phyloP scores from a whole-genome alignment of 2,329 filamentous ascomycete genomes.

The Microdochium paspali region DNA sequence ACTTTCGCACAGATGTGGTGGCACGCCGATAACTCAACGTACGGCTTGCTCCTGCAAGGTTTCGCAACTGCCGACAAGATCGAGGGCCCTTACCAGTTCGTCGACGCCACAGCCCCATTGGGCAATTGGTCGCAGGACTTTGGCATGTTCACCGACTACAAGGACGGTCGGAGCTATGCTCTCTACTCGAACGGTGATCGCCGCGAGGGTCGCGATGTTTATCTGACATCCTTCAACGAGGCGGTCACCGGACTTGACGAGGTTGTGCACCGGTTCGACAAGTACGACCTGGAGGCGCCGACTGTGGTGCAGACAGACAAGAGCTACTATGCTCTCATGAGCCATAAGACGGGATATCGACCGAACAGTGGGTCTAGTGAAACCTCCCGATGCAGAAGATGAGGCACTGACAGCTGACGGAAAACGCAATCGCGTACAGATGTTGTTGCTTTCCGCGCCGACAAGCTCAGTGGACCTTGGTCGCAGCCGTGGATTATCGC shows the following conservation, averaged over 20 bases:
- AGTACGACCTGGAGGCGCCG: constrained; percentile 51
- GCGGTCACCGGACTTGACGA: constrained; percentile 40
- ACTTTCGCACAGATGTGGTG: constrained; percentile 35
- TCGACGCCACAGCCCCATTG: constrained; percentile 42
- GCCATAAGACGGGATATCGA: constrained; percentile 54
- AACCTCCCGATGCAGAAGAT: too few species aligned
- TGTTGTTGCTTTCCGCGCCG: constrained; percentile 45
- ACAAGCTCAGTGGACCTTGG: constrained; percentile 40
- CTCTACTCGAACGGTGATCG: constrained; percentile 52
- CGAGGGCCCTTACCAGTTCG: constrained; percentile 43
- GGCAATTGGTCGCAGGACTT: constrained; percentile 57
- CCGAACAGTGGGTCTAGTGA: constrained; percentile 33
- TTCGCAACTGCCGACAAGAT: constrained; percentile 42
- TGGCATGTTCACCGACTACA: constrained; percentile 50
- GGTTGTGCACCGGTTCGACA: constrained; percentile 45
- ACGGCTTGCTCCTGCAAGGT: constrained; percentile 46
- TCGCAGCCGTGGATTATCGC: constrained; percentile 43
- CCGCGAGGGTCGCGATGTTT: constrained; percentile 44
- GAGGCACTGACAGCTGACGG: too few species aligned
- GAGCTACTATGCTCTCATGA: constrained; percentile 52
- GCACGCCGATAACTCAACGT: constrained; percentile 50
- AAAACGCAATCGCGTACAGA: constrained; percentile 14
- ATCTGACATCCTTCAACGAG: constrained; percentile 43
- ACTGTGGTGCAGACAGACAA: constrained; percentile 50
- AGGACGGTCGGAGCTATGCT: constrained; percentile 43